Conservation (phyloP, 208 protist species). For the Trypanosomatidae sp. region DNA sequence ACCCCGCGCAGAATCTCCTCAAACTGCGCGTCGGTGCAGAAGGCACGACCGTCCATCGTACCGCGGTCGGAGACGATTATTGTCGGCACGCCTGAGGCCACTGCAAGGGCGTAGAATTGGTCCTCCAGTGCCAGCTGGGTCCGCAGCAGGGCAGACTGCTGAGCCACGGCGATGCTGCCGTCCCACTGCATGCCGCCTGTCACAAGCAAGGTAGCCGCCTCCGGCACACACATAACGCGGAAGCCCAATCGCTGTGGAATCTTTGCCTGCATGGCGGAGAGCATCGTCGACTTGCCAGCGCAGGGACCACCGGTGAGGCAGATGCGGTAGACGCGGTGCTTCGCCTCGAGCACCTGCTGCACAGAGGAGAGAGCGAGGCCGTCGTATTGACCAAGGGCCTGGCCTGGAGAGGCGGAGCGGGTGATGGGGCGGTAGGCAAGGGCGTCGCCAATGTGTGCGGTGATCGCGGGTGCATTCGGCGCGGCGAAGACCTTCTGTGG, state of each 20-base stretch:
- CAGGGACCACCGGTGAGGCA: slow-evolving; percentile 85
- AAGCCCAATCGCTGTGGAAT: slow-evolving; percentile 65
- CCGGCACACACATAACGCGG: slow-evolving; percentile 77
- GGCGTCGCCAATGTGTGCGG: too few relatives aligned
- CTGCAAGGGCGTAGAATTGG: slow-evolving; percentile 66
- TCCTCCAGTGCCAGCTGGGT: slow-evolving; percentile 80
- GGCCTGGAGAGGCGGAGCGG: slow-evolving; percentile 60
- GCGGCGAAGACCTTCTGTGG: too few relatives aligned
- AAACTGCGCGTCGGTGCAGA: slow-evolving; percentile 68
- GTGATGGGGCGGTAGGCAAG: slow-evolving; percentile 29
- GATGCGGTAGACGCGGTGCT: slow-evolving; percentile 61
- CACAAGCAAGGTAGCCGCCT: slow-evolving; percentile 81
- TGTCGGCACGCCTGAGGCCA: slow-evolving; percentile 38
- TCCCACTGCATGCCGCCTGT: slow-evolving; percentile 74
- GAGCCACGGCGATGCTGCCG: slow-evolving; percentile 35
- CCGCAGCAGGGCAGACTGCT: slow-evolving; percentile 66
- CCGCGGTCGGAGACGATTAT: slow-evolving; percentile 80
- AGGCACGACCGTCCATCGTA: slow-evolving; percentile 86
- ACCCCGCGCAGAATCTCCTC: slow-evolving; percentile 39
- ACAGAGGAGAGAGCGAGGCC: slow-evolving; percentile 40
- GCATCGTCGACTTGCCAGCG: slow-evolving; percentile 78
- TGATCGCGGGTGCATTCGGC: too few relatives aligned
- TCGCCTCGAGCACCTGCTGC: slow-evolving; percentile 47
- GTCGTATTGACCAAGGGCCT: slow-evolving; percentile 43
- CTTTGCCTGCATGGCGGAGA: slow-evolving; percentile 60